Evolutionary conservation across 495 filamentous ascomycete species (phyloP), one percentile per base, ranked within the genome.

Genomic region (Echria macrotheca): DNA sequence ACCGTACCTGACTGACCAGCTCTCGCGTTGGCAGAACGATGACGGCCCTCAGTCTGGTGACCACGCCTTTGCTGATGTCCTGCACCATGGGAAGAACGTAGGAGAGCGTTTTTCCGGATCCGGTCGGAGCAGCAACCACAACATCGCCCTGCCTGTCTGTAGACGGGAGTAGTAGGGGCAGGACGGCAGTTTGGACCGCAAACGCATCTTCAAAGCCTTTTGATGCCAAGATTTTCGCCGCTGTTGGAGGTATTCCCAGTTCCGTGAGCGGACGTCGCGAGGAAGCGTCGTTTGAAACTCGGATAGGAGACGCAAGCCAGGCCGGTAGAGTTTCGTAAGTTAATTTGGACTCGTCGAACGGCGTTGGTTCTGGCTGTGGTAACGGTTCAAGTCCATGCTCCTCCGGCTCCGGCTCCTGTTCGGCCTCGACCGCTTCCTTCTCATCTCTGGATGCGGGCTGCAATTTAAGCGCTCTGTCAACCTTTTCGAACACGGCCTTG

Each of bases 11-110:
- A 31, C 76, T 79, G 11, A 96, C 89, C 25, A 97, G 74, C 55
- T 96, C 91, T 69, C 91, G 69, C 0, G 93, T 97, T 3, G 91
- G 91, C 11, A 97, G 78, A 7, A 96, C 83, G 52, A 97, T 79
- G 5, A 96, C 61, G 2, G 79, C 91, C 37, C 86, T 74, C 1
- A 96, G 69, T 42, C 74, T 78, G 0, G 81, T 84, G 3, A 78
- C 64, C 17, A 72, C 68, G 26, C 72, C 70, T 2, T 74, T 66
- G 42, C 80, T 78, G 32, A 97, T 65, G n/a, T 79, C 76, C 31
- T 87, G 80, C 12, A 95, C 69, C 54, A 96, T 78, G 0, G 91
- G 91, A n/a, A 96, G 71, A 1, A 89, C 75, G 53, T 97, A 97
- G 4, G 91, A 83, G 2, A 97, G 68, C 0, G 91, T 97, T 61